Evolutionary conservation across 495 filamentous ascomycete genomes (phyloP), one percentile per base, ranked within the genome.

Genomic region (Trypethelium eluteriae): DNA sequence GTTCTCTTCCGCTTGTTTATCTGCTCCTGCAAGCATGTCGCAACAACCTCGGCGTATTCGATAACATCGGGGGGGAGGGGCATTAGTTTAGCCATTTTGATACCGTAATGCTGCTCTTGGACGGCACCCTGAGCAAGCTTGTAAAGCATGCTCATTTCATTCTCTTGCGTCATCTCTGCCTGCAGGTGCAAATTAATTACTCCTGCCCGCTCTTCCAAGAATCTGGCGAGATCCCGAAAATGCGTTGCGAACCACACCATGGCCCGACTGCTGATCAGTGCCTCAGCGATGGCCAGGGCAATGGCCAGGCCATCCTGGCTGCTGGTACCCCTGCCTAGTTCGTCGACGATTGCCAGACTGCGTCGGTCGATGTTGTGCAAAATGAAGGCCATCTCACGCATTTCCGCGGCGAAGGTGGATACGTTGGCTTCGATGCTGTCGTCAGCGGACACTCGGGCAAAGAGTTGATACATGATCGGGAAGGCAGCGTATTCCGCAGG

Each of bases 361-460:
- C 47, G 79, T 5, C 81, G 79, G 68, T 92, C 87, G 65, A 94
- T 81, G 67, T 93, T 90, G 67, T 85, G 84, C 34, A 97, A 78
- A 68, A 97, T 96, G 74, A 95, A 92, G 16, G 92, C 92, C 75
- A 91, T 96, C 73, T 97, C 95, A 61, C 90, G 82, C 94, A 98
- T 96, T 77, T 98, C 95, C 14, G 92, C 84, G 0, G 90, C 91
- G 72, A 97, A 98, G 1, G 91, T 96, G 0, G 93, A 96, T 38
- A 94, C 85, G 72, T 96, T 98, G 16, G 88, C 87, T 78, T 96
- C 91, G 32, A 95, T 89, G 69, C 85, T 90, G 74, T 98, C 95
- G 62, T 95, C 88, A 57, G 88, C 87, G 1, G 91, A 91, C 57
- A 96, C 79, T 53, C 94, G 83, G 0, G 93, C 90, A 75, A 98